Percentiles rank a stretch among this genome's conserved stretches.
Conservation (phyloP, 2,329 filamentous ascomycete genomes). For the Alternaria triticina region DNA sequence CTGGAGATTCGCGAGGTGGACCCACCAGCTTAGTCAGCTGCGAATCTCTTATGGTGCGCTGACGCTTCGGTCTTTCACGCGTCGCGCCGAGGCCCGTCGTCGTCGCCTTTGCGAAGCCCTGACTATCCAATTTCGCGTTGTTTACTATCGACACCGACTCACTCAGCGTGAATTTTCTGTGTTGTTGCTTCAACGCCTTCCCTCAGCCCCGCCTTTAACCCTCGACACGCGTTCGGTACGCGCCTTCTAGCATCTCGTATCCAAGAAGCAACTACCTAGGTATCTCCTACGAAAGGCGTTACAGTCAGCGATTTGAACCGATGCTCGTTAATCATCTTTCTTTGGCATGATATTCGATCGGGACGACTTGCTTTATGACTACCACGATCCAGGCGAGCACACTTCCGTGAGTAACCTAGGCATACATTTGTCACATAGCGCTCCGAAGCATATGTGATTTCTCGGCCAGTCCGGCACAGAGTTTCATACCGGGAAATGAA, state of each 20-base stretch:
- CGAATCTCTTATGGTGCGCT: slow-evolving; percentile 1
- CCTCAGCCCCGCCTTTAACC: not conserved
- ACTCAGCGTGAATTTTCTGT: not conserved
- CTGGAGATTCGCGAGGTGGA: slow-evolving; percentile 3
- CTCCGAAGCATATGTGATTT: not conserved
- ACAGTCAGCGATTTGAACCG: not conserved
- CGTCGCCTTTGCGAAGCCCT: not conserved
- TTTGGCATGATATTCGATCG: not conserved
- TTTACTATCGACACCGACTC: not conserved
- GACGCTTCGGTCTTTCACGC: not conserved
- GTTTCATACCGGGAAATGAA: not conserved
- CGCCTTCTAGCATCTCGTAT: not conserved
- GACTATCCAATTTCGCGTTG: not conserved
- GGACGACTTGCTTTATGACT: not conserved
- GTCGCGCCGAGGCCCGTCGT: not conserved
- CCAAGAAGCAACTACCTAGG: not conserved
- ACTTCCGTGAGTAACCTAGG: not conserved
- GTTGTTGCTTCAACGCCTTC: not conserved
- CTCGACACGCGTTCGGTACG: not conserved
- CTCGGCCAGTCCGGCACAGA: not conserved
- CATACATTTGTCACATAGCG: not conserved
- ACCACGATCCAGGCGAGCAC: not conserved
- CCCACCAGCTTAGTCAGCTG: slow-evolving; percentile 1
- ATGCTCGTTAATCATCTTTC: not conserved
- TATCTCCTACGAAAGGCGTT: not conserved